Evolutionary conservation across 768 basidiomycete species (phyloP).

Genomic region (Boletus tylopilopsis): DNA sequence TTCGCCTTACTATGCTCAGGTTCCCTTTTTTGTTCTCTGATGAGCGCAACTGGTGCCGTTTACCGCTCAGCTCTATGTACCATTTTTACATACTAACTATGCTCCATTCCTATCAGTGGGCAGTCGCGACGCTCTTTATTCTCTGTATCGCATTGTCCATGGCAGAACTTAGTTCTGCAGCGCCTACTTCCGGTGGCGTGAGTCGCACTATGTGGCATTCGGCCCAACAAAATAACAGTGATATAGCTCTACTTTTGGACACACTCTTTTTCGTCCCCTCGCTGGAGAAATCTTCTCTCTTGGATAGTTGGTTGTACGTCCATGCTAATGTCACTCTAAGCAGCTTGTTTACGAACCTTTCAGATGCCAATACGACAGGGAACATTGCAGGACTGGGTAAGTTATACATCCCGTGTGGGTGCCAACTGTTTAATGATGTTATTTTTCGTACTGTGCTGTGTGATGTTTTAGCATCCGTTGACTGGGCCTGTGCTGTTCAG

Average conservation of each 20-base stretch:
- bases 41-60: too few species aligned
- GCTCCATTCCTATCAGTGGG: conserved; percentile 29
- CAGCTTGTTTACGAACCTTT: neutral
- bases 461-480: conserved; percentile 48
- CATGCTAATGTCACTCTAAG: neutral
- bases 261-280: conserved; percentile 50
- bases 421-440: neutral
- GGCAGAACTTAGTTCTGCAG: conserved; percentile 40
- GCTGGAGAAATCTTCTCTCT: conserved; percentile 55
- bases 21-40: too few species aligned
- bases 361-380: conserved; percentile 53
- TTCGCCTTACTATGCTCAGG: too few species aligned
- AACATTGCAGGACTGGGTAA: conserved; percentile 39
- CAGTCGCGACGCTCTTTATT: conserved; percentile 36
- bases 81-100: neutral
- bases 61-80: too few species aligned
- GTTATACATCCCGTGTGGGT: neutral
- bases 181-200: conserved; percentile 40
- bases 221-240: neutral
- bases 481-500: conserved; percentile 65
- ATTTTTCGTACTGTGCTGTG: neutral
- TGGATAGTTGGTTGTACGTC: conserved; percentile 68
- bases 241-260: conserved; percentile 66
- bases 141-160: conserved; percentile 38
- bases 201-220: conserved; percentile 5